These are phyloP conservation scores for Dryadomyces quercus-mongolicae DNA, from an alignment of 2,329 filamentous ascomycete species.

Conservation along the genomic window DNA sequence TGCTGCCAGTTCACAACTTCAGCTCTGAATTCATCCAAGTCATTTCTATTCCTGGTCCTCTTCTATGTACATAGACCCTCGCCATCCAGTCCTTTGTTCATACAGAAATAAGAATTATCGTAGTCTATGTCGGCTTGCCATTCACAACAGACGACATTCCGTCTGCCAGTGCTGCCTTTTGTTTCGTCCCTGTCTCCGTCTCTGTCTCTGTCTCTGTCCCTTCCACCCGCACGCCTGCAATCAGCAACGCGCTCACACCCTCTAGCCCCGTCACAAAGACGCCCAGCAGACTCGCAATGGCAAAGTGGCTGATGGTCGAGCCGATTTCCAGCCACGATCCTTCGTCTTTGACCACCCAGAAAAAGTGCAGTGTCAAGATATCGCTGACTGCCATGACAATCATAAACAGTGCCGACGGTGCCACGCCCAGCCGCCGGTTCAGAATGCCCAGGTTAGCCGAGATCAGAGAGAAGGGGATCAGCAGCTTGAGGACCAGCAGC, in stretches of 20 bases:
- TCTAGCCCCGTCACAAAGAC: conserved; percentile 86
- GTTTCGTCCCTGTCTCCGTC: background rate
- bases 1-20: too few species aligned
- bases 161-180: too few species aligned
- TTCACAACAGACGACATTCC: too few species aligned
- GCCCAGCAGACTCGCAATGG: conserved; percentile 78
- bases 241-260: conserved; percentile 71
- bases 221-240: conserved; percentile 63
- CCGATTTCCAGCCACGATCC: conserved; percentile 97
- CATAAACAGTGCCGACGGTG: conserved; percentile 87
- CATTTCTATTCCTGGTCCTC: too few species aligned
- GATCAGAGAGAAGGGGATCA: conserved; percentile 87
- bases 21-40: too few species aligned
- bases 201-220: background rate
- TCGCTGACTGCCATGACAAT: conserved; percentile 85
- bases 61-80: too few species aligned
- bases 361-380: conserved; percentile 88
- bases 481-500: conserved; percentile 74
- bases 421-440: conserved; percentile 71
- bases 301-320: conserved; percentile 90
- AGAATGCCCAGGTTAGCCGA: conserved; percentile 90
- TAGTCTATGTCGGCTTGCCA: too few species aligned
- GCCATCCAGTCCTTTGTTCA: too few species aligned
- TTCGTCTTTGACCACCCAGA: conserved; percentile 94
- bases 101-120: too few species aligned